Conservation (phyloP, 1,139 yeast genomes). For the Pichia sp. region DNA sequence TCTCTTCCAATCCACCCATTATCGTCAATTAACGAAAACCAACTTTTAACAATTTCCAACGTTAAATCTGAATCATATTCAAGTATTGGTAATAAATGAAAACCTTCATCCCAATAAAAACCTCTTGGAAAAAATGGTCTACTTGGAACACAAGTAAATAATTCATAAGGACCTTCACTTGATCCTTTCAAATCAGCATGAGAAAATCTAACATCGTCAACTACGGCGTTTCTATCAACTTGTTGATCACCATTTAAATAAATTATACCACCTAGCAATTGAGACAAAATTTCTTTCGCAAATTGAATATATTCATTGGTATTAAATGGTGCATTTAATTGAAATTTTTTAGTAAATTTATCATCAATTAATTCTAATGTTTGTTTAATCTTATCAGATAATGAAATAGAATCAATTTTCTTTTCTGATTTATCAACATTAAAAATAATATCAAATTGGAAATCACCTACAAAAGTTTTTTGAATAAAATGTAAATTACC, state of each 20-base stretch:
- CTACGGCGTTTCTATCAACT: conserved; percentile 65
- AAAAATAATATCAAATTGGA: conserved; percentile 68
- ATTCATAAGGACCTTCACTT: conserved; percentile 60
- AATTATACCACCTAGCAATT: conserved; percentile 83
- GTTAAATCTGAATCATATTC: conserved; percentile 82
- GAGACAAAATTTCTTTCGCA: conserved; percentile 75
- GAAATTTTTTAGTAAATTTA: conserved; percentile 52
- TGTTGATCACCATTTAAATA: conserved; percentile 83
- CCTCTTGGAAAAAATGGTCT: conserved; percentile 95
- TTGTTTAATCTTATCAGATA: conserved; percentile 36
- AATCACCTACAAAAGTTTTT: conserved; percentile 64
- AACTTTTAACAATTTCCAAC: conserved; percentile 73
- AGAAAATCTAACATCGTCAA: conserved; percentile 61
- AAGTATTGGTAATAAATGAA: conserved; percentile 76
- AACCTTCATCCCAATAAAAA: conserved; percentile 98
- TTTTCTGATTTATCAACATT: conserved; percentile 42
- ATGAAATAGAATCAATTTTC: conserved; percentile 35
- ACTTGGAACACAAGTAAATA: conserved; percentile 84
- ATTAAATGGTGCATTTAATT: conserved; percentile 51
- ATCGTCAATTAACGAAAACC: conserved; percentile 82
- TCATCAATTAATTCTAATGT: conserved; percentile 40
- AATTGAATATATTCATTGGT: conserved; percentile 43
- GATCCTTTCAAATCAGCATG: conserved; percentile 46
- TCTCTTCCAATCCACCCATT: conserved; percentile 98
- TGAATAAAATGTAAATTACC: conserved; percentile 82